Conservation (phyloP, 371 early-diverging fungal species). For the Zychaea mexicana region DNA sequence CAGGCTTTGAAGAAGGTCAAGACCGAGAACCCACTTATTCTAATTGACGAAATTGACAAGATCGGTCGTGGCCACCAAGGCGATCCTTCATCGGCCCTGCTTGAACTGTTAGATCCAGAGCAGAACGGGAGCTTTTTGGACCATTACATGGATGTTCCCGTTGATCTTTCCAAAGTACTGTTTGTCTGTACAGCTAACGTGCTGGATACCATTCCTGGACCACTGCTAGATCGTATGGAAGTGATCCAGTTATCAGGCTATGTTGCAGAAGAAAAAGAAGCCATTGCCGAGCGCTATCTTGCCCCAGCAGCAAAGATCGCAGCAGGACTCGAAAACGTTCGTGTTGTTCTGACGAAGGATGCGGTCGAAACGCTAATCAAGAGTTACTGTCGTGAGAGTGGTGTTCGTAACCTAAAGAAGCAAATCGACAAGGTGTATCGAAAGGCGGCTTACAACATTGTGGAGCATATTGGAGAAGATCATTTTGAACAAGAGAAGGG, state of each 20-base stretch:
- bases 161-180: slow-evolving; percentile 93
- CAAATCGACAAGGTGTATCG: slow-evolving; percentile 96
- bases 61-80: slow-evolving; percentile 95
- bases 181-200: slow-evolving; percentile 98
- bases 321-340: slow-evolving; percentile 74
- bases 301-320: slow-evolving; percentile 80
- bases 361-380: slow-evolving; percentile 85
- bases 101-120: slow-evolving; percentile 96
- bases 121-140: slow-evolving; percentile 96
- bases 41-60: slow-evolving; percentile 98
- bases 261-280: slow-evolving; percentile 94
- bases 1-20: slow-evolving; percentile 97
- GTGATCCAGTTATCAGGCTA: slow-evolving; percentile 95
- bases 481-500: slow-evolving; percentile 16
- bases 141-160: slow-evolving; percentile 97
- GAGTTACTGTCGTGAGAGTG: slow-evolving; percentile 94
- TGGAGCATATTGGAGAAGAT: slow-evolving; percentile 58
- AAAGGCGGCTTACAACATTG: slow-evolving; percentile 92
- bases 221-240: slow-evolving; percentile 97
- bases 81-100: slow-evolving; percentile 94
- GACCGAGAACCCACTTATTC: slow-evolving; percentile 93
- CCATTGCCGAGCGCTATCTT: slow-evolving; percentile 89
- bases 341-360: slow-evolving; percentile 69
- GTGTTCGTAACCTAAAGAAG: slow-evolving; percentile 96
- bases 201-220: slow-evolving; percentile 95